Conservation (phyloP, 108 stramenopile genomes). For the Aurantiochytrium sp. region DNA sequence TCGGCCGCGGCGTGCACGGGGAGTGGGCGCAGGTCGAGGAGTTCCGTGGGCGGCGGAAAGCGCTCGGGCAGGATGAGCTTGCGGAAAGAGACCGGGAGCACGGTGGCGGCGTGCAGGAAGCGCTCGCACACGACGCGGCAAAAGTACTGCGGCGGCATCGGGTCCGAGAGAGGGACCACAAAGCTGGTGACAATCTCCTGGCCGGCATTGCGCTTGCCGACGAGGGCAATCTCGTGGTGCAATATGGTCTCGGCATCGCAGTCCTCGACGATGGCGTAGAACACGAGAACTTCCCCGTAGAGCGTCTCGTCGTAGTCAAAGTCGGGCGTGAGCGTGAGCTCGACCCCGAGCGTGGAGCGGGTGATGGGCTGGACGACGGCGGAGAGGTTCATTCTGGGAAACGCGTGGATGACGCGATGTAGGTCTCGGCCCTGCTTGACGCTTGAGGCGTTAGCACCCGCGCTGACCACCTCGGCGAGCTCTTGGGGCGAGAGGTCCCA, state of each 20-base stretch:
- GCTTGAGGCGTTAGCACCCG: constrained; percentile 46
- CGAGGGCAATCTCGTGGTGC: constrained; percentile 83
- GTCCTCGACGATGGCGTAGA: constrained; percentile 92
- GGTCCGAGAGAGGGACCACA: constrained; percentile 87
- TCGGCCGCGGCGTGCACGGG: constrained; percentile 74
- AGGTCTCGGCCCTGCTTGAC: constrained; percentile 94
- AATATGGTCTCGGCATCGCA: constrained; percentile 88
- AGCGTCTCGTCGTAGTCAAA: constrained; percentile 84
- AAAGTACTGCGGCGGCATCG: constrained; percentile 93
- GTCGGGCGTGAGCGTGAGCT: constrained; percentile 80
- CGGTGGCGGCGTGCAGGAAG: constrained; percentile 86
- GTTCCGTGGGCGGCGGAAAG: constrained; percentile 88
- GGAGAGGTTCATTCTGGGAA: constrained; percentile 83
- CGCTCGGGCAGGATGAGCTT: constrained; percentile 91
- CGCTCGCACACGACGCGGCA: constrained; percentile 86
- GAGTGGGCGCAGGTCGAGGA: constrained; percentile 91
- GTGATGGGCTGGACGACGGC: constrained; percentile 95
- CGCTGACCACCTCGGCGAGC: constrained; percentile 87
- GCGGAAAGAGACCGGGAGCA: constrained; percentile 88
- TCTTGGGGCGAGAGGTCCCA: constrained; percentile 86
- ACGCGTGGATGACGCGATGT: constrained; percentile 93
- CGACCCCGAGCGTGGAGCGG: constrained; percentile 84
- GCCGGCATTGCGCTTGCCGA: constrained; percentile 68
- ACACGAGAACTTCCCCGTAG: constrained; percentile 83
- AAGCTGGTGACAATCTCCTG: constrained; percentile 84